Conservation (phyloP, 805 yeast genomes). For the Nakazawaea ishiwadae region DNA sequence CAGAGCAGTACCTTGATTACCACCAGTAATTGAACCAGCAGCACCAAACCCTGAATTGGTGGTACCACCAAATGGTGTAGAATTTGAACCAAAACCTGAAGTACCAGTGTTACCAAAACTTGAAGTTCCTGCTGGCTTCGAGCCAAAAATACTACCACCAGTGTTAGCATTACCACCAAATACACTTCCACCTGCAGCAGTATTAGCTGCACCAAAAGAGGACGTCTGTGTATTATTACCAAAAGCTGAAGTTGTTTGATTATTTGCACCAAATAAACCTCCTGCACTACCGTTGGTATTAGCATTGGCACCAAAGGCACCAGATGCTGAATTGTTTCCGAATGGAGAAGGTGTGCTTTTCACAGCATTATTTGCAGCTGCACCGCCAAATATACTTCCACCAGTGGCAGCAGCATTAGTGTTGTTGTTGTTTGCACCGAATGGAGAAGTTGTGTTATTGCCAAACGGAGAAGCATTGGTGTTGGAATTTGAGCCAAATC, state of each 20-base stretch:
- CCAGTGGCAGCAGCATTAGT: conserved; percentile 14
- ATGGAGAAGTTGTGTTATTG: conserved; percentile 28
- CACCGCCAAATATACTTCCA: conserved; percentile 26
- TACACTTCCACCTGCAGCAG: conserved; percentile 13
- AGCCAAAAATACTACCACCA: conserved; percentile 19
- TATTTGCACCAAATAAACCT: conserved; percentile 24
- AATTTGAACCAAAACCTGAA: conserved; percentile 22
- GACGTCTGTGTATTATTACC: conserved; percentile 21
- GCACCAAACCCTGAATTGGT: conserved; percentile 26
- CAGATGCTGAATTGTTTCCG: conserved; percentile 23
- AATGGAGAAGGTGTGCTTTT: conserved; percentile 16
- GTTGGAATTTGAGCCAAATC: conserved; percentile 17
- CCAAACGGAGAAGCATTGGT: conserved; percentile 12
- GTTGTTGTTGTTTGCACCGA: conserved; percentile 26
- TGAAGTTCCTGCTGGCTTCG: conserved; percentile 16
- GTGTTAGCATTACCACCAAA: conserved; percentile 22
- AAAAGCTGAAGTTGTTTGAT: conserved; percentile 35
- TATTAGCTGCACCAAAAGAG: conserved; percentile 10
- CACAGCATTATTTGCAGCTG: conserved; percentile 10
- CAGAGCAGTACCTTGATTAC: conserved; percentile 63
- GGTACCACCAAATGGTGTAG: conserved; percentile 22
- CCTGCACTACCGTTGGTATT: conserved; percentile 13
- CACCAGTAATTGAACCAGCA: conserved; percentile 24
- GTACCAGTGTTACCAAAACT: conserved; percentile 19
- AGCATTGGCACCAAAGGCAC: conserved; percentile 32